These are phyloP conservation scores for Leccinum aurantiacum DNA, from an alignment of 768 basidiomycete species.

Conservation along the genomic window DNA sequence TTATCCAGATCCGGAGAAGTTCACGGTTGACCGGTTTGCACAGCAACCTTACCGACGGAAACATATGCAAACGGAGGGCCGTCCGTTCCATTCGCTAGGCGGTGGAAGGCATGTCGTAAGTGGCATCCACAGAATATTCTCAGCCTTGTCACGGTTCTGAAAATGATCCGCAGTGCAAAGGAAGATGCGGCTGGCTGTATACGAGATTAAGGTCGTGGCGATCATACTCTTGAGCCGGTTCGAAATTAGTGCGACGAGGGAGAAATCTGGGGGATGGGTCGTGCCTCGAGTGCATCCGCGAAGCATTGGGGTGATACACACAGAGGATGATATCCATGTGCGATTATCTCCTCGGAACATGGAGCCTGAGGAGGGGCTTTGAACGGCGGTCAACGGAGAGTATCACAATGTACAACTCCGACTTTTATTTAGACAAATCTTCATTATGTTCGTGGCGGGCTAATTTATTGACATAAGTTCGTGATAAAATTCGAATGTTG, in stretches of 20 bases:
- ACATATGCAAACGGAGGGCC: slow-evolving; percentile 11
- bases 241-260: slow-evolving; percentile 6
- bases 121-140: neutral
- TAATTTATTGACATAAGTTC: too few relatives aligned
- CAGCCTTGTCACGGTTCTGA: neutral
- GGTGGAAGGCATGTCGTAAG: slow-evolving; percentile 22
- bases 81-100: slow-evolving; percentile 17
- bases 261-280: slow-evolving; percentile 3
- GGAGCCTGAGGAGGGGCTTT: neutral
- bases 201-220: slow-evolving; percentile 21
- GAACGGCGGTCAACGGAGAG: neutral
- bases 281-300: slow-evolving; percentile 12
- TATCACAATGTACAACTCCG: neutral
- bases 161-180: slow-evolving; percentile 19
- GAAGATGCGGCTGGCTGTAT: slow-evolving; percentile 24
- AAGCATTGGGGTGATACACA: slow-evolving; percentile 18
- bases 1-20: slow-evolving; percentile 15
- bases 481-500: too few relatives aligned
- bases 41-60: slow-evolving; percentile 15
- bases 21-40: slow-evolving; percentile 23
- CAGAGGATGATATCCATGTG: slow-evolving; percentile 19
- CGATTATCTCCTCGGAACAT: neutral
- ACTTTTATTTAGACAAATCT: neutral
- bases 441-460: too few relatives aligned
- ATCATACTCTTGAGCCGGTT: slow-evolving; percentile 21